These are phyloP conservation scores for Tetrapisispora phaffii DNA, from an alignment of 805 yeast species.

Conservation along the genomic window DNA sequence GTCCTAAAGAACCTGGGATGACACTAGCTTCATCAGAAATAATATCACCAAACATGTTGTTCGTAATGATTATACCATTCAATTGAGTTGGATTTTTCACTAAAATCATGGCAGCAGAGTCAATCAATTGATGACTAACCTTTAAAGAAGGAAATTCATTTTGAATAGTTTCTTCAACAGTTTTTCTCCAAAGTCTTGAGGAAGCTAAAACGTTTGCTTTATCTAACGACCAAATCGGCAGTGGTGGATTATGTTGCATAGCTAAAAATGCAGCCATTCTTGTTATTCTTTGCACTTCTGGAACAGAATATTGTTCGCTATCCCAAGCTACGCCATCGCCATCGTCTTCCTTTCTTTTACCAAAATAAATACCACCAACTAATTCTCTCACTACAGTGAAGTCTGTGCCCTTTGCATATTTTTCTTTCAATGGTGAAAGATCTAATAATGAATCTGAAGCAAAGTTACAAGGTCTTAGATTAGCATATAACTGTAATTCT, in stretches of 20 bases:
- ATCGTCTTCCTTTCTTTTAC: conserved; percentile 87
- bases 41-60: conserved; percentile 97
- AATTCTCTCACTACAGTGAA: conserved; percentile 91
- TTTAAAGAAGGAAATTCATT: conserved; percentile 85
- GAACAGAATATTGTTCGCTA: conserved; percentile 83
- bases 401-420: conserved; percentile 82
- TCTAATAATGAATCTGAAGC: conserved; percentile 75
- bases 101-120: conserved; percentile 97
- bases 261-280: conserved; percentile 98
- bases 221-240: conserved; percentile 91
- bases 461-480: conserved; percentile 93
- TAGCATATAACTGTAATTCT: conserved; percentile 88
- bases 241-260: conserved; percentile 83
- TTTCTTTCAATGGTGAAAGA: conserved; percentile 78
- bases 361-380: conserved; percentile 97
- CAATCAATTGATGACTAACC: conserved; percentile 90
- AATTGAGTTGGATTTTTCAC: conserved; percentile 84
- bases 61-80: conserved; percentile 87
- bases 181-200: conserved; percentile 91
- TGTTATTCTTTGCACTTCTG: conserved; percentile 90
- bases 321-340: conserved; percentile 85
- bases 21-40: conserved; percentile 97
- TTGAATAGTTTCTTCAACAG: conserved; percentile 73
- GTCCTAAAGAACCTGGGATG: conserved; percentile 94
- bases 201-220: conserved; percentile 97